Base-by-base conservation (phyloP, 257 asterid species). In the Solanum peruvianum region DNA sequence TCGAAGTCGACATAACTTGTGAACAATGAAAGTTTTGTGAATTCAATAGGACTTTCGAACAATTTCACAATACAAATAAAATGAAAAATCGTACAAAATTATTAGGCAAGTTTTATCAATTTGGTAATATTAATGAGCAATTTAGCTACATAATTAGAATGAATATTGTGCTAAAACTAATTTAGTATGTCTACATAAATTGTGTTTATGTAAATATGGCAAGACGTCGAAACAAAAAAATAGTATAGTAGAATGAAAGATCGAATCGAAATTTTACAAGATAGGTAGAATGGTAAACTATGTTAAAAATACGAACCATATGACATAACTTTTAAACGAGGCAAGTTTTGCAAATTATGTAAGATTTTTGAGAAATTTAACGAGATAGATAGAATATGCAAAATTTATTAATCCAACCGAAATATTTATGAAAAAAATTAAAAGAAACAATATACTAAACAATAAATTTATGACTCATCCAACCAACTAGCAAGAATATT, bases 361-460 rank as follows among this genome's bases (percentile, higher is more conserved):
- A 23, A 62, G 15, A 62, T 62, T 23, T 4, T n/a, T 0, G 29
- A 62, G 31, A 23, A 23, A 62, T n/a, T 62, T 62, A 2, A 62
- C 70, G 11, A 0, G 31, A 4, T 62, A 4, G 0, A 0, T 58
- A 58, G 64, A 56, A 56, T 56, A 52, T 1, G 0, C 1, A 52
- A 52, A 0, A 52, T 16, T 52, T 52, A 58, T 20, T 1, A 58
- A 20, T 56, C 0, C 5, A 56, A 20, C 0, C 5, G 8, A 18
- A 58, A 0, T 58, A 20, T 0, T 58, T 58, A 58, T 20, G 25
- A 20, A 58, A 3, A 3, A 56, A 56, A 37, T 37, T 5, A 37
- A 45, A 12, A 13, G 72, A 66, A 56, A 20, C 25, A 18, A 7
- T 18, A 18, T 56, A 56, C 25, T 0, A 56, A 18, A 56, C 64